Conservation (phyloP, 768 basidiomycete genomes). For the Pisolithus orientalis region DNA sequence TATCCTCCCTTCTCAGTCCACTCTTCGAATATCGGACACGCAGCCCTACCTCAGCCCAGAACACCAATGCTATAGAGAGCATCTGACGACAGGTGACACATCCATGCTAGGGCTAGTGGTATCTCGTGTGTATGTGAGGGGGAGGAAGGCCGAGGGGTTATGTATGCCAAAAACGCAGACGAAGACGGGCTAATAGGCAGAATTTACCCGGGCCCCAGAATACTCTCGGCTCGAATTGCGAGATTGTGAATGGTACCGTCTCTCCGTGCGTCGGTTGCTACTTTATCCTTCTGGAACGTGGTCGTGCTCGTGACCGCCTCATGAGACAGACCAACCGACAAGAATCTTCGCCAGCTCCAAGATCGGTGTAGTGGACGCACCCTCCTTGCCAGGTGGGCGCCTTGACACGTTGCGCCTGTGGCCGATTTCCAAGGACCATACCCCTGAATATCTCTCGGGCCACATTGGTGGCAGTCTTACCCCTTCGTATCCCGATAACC, state of each 20-base stretch:
- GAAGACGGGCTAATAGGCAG: conserved; percentile 44
- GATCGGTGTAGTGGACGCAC: conserved; percentile 20
- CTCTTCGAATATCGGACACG: conserved; percentile 51
- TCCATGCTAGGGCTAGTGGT: conserved; percentile 66
- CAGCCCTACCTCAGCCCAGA: conserved; percentile 66
- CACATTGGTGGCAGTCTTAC: conserved; percentile 38
- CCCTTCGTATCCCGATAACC: conserved; percentile 39
- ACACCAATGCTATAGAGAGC: conserved; percentile 55
- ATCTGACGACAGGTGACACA: conserved; percentile 52
- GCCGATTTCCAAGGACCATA: conserved; percentile 54
- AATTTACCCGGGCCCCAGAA: conserved; percentile 7
- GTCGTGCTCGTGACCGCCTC: background rate
- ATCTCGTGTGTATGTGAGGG: conserved; percentile 47
- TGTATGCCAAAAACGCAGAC: conserved; percentile 48
- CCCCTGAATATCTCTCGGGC: conserved; percentile 46
- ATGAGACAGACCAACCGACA: background rate
- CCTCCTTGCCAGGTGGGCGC: conserved; percentile 26
- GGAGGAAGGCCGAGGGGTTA: conserved; percentile 42
- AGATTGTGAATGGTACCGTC: background rate
- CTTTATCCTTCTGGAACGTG: background rate
- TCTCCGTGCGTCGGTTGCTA: background rate
- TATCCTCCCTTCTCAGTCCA: conserved; percentile 30
- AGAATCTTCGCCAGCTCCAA: conserved; percentile 26
- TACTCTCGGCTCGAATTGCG: conserved; percentile 9
- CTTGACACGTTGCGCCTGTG: conserved; percentile 28